Conservation (phyloP, 176 grass and related monocot genomes). For the Musa itinerans region DNA sequence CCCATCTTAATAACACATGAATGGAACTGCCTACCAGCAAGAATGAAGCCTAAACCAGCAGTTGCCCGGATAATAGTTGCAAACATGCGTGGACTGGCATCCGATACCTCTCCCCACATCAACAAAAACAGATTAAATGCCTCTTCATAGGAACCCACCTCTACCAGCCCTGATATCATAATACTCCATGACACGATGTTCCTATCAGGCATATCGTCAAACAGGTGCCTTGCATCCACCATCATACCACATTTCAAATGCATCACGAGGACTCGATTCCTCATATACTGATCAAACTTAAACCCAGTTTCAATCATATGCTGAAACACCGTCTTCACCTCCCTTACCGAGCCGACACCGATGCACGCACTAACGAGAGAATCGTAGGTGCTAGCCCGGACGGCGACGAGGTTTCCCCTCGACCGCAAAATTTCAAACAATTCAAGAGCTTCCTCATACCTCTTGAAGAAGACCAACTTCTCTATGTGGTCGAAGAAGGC, state of each 20-base stretch:
- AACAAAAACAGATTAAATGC: conserved; percentile 46
- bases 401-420: conserved; percentile 11
- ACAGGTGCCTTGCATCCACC: conserved; percentile 40
- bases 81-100: conserved; percentile 28
- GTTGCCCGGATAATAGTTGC: conserved; percentile 39
- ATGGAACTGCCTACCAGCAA: conserved; percentile 50
- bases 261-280: conserved; percentile 46
- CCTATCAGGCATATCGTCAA: conserved; percentile 49
- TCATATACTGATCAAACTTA: conserved; percentile 42
- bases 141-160: conserved; percentile 22
- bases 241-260: conserved; percentile 55
- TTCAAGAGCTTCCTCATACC: conserved; percentile 49
- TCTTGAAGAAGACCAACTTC: conserved; percentile 30
- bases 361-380: conserved; percentile 40
- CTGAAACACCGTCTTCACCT: conserved; percentile 40
- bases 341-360: conserved; percentile 29
- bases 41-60: conserved; percentile 17
- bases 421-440: conserved; percentile 41
- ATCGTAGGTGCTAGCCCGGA: conserved; percentile 38
- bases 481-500: conserved; percentile 41
- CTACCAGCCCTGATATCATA: conserved; percentile 56
- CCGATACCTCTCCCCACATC: conserved; percentile 25
- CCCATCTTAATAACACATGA: conserved; percentile 47
- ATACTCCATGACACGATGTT: conserved; percentile 41
- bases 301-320: conserved; percentile 42